Base-by-base conservation (phyloP, 2,329 filamentous ascomycete genomes). In the Orbilia ellipsospora region DNA sequence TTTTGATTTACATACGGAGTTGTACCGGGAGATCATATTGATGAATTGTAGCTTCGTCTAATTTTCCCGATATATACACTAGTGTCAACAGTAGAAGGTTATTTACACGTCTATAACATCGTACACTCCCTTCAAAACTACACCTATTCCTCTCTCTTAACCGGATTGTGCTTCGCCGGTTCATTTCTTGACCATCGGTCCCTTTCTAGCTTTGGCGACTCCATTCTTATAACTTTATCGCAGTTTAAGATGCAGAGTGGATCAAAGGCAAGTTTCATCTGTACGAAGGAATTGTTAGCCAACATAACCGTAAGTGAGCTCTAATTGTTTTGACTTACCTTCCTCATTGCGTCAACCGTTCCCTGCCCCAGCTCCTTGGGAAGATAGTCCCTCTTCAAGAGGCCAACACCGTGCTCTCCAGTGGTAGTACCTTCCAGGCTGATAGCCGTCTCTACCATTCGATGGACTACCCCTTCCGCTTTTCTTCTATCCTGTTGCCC, bases 381-480 rank as follows among this genome's bases (percentile, higher is more conserved):
- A 51, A 96, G 85, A 80, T 94, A 94, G 81, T 95, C 92, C 78
- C 92, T 86, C 87, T 96, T 96, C 68, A 94, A 90, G 56, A 96
- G 84, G 5, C 92, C 92, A 63, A 95, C 90, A 50, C 92, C 92
- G 81, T 96, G 92, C 82, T 96, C 92, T 64, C 92, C 92, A 12
- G 92, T 94, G 0, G 93, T 92, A 0, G 92, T 95, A 7, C 92
- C 92, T 82, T 95, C 92, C 84, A 93, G 87, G 83, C 93, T 91
- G 57, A 96, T 89, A 0, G 92, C 92, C 76, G 91, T 86, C 86
- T 94, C 93, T 67, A 94, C 91, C 92, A 95, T 95, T 70, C 89
- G 86, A 81, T 94, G 91, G 26, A 95, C 90, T 26, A 94, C 84
- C 48, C 86, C 86, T 80, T 93, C 90, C 1, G 90, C 90, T 65